Conservation (phyloP, 805 yeast species). For the Peterozyma toletana region DNA sequence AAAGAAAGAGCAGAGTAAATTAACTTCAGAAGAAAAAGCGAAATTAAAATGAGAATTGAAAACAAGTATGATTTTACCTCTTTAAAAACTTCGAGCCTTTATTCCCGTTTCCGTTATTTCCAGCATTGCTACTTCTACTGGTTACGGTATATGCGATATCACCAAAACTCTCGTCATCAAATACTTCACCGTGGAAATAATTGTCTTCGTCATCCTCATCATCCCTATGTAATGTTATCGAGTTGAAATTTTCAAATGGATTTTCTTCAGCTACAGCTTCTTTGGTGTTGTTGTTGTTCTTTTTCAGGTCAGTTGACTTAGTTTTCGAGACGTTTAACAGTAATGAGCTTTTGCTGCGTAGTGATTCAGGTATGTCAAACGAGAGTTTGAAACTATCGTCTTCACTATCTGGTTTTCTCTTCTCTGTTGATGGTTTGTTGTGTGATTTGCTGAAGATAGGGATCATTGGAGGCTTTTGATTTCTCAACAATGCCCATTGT, state of each 20-base stretch:
- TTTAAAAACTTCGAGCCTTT: constrained; percentile 18
- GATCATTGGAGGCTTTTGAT: constrained; percentile 92
- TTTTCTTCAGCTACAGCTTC: constrained; percentile 40
- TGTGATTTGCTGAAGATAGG: constrained; percentile 49
- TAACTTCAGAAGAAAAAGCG: background rate
- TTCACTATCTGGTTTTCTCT: constrained; percentile 1
- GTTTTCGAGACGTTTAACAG: background rate
- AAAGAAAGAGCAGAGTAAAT: background rate
- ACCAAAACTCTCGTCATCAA: constrained; percentile 39
- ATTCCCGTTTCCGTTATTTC: constrained; percentile 1
- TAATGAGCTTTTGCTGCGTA: too few species aligned
- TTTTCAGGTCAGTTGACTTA: background rate
- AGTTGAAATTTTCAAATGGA: constrained; percentile 80
- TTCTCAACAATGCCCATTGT: constrained; percentile 92
- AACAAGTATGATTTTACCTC: constrained; percentile 12
- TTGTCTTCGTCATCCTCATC: constrained; percentile 40
- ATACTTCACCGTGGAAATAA: constrained; percentile 14
- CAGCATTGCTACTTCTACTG: constrained; percentile 8
- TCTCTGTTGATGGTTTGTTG: background rate
- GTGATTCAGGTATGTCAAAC: background rate
- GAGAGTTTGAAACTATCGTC: constrained; percentile 12
- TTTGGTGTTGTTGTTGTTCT: background rate
- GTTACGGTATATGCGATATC: constrained; percentile 54
- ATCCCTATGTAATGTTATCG: constrained; percentile 78
- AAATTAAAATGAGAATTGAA: too few species aligned